phyloP scores from a whole-genome alignment of 176 grass and related monocot genomes.

The Stipa capillata region DNA sequence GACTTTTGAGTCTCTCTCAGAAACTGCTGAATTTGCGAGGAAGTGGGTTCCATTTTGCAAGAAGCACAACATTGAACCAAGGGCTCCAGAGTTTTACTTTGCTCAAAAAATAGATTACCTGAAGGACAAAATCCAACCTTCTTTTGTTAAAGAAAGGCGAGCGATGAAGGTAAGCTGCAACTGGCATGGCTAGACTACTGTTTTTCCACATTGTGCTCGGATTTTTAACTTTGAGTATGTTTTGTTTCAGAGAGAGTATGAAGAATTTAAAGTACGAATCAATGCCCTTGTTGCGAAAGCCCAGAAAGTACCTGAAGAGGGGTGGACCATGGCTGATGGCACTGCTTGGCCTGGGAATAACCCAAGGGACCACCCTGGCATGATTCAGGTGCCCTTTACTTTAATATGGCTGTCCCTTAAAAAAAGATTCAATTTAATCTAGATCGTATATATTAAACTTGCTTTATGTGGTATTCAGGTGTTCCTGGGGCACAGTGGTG shows the following conservation, averaged over 20 bases:
- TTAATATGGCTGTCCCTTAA: not conserved
- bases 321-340: constrained; percentile 98
- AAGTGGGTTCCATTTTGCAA: constrained; percentile 94
- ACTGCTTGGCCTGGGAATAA: constrained; percentile 99
- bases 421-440: not conserved
- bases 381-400: constrained; percentile 80
- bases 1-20: constrained; percentile 69
- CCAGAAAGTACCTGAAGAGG: constrained; percentile 97
- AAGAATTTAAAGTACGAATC: constrained; percentile 93
- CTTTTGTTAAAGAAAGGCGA: constrained; percentile 96
- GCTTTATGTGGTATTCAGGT: constrained; percentile 50
- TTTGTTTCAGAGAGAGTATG: constrained; percentile 89
- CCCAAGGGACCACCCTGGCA: constrained; percentile 94
- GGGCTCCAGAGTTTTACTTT: constrained; percentile 98
- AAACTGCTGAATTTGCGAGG: constrained; percentile 86
- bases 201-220: not conserved
- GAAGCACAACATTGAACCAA: constrained; percentile 82
- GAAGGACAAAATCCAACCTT: constrained; percentile 96
- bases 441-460: constrained; percentile 8
- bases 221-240: not conserved
- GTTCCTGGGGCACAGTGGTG: constrained; percentile 96
- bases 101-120: constrained; percentile 94
- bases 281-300: constrained; percentile 99
- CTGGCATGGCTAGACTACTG: constrained; percentile 1
- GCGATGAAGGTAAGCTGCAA: constrained; percentile 88